Evolutionary conservation across 176 grass and related monocot species (phyloP).

Genomic region (Cymbopogon citratus): DNA sequence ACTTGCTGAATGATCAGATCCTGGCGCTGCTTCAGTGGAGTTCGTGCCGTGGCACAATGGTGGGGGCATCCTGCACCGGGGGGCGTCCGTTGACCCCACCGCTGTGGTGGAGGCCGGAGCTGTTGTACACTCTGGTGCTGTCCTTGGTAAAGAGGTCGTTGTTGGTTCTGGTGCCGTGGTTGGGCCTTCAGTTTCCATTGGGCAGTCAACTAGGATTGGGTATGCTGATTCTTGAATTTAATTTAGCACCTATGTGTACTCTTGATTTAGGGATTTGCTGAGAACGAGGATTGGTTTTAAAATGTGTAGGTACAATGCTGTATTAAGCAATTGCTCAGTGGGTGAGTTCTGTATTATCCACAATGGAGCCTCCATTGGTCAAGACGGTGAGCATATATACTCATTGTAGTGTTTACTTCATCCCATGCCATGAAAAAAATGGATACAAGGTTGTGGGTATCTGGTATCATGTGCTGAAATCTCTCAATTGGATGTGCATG

Average conservation of each 20-base stretch:
- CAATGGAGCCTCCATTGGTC: slow-evolving; percentile 76
- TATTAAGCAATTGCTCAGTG: slow-evolving; percentile 70
- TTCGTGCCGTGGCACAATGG: slow-evolving; percentile 56
- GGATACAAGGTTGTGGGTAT: background rate
- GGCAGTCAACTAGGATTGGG: slow-evolving; percentile 69
- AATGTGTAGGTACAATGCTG: slow-evolving; percentile 63
- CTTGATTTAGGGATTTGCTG: background rate
- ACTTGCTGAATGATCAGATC: slow-evolving; percentile 1
- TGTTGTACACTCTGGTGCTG: slow-evolving; percentile 46
- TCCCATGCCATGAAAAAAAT: background rate
- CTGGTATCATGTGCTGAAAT: background rate
- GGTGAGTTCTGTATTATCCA: slow-evolving; percentile 68
- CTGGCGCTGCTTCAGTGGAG: background rate
- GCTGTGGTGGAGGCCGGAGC: slow-evolving; percentile 41
- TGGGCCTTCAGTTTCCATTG: slow-evolving; percentile 58
- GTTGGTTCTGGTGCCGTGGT: slow-evolving; percentile 67
- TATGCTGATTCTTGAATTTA: slow-evolving; percentile 10
- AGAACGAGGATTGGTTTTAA: background rate
- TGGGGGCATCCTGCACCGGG: slow-evolving; percentile 42
- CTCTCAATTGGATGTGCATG: background rate
- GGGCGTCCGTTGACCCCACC: slow-evolving; percentile 33
- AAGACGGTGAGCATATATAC: slow-evolving; percentile 58
- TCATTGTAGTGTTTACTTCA: background rate
- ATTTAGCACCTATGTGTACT: background rate
- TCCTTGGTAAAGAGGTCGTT: slow-evolving; percentile 47